Base-by-base conservation (phyloP, 2,329 filamentous ascomycete species). In the Grosmannia huntii region DNA sequence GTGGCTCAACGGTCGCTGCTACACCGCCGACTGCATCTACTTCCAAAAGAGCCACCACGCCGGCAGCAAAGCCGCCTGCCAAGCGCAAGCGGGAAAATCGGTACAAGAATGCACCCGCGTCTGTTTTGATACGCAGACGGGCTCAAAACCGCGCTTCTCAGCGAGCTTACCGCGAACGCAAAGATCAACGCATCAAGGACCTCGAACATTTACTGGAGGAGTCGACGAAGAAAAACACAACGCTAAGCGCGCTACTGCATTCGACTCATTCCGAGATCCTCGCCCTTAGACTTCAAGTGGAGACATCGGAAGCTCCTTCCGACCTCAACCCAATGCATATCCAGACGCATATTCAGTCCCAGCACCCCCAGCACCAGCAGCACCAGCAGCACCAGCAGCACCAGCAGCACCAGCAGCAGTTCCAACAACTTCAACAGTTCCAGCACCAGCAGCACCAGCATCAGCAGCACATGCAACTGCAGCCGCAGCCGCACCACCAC, bases 171-270 rank as follows among this genome's bases (percentile, higher is more conserved):
- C 74, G 81, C 53, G 80, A 84, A 66, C 75, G 81, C 57, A 84
- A 84, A 65, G 81, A 86, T 65, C 82, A 84, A 67, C 78, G 83
- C 61, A 84, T 84, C 65, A 78, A 79, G 61, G 82, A 85, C 63
- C 76, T 86, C 23, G 82, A 85, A 67, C 66, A 73, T 41, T 75
- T 82, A 64, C 75, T 85, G 36, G 69, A 69, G 6, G 38, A 44
- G 2, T 38, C 36, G 11, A 16, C n/a, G 38, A n/a, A n/a, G 4
- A 44, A 44, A n/a, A 21, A 5, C 38, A 3, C 2, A 16, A 1
- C 2, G 3, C 19, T 44, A n/a, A 16, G 14, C 16, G 5, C 1
- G 2, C 2, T 38, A 19, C 10, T 44, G 19, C 16, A 44, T 5
- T 2, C 16, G 6, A 2, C 38, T 44, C 38, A n/a, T 16, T 1